These are phyloP conservation scores for Fusarium oxysporum DNA, from an alignment of 2,329 filamentous ascomycete genomes.

Conservation along the genomic window DNA sequence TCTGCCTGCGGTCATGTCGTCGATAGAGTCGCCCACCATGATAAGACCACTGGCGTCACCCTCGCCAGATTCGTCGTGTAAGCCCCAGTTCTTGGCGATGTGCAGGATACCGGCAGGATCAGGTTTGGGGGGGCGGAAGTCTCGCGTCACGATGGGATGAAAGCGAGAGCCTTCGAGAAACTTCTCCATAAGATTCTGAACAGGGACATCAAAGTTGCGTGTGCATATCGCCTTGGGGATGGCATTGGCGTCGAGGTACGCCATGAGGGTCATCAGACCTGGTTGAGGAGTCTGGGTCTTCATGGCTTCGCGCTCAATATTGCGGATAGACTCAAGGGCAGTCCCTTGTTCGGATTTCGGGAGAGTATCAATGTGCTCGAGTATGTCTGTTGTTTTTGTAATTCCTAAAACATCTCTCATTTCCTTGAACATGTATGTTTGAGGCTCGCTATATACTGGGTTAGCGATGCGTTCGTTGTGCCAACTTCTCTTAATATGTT, in stretches of 20 bases:
- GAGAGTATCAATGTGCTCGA: slow-evolving; percentile 85
- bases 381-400: slow-evolving; percentile 79
- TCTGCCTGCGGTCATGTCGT: slow-evolving; percentile 91
- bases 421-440: slow-evolving; percentile 94
- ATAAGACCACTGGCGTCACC: slow-evolving; percentile 63
- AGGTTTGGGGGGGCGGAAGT: slow-evolving; percentile 86
- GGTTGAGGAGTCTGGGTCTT: slow-evolving; percentile 81
- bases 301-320: slow-evolving; percentile 87
- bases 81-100: slow-evolving; percentile 81
- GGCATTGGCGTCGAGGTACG: slow-evolving; percentile 76
- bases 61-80: slow-evolving; percentile 52
- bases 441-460: slow-evolving; percentile 73
- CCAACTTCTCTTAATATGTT: background rate
- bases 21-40: slow-evolving; percentile 84
- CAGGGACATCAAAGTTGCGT: slow-evolving; percentile 88
- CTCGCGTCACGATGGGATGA: slow-evolving; percentile 83
- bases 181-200: slow-evolving; percentile 77
- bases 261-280: slow-evolving; percentile 82
- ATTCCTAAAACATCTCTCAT: slow-evolving; percentile 86
- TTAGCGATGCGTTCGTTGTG: slow-evolving; percentile 6
- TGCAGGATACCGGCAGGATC: slow-evolving; percentile 88
- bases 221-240: slow-evolving; percentile 90
- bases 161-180: slow-evolving; percentile 79
- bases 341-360: slow-evolving; percentile 67
- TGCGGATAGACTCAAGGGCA: slow-evolving; percentile 79